A percentile compares a stretch with the other conserved stretches of the same genome.
Evolutionary conservation across 352 stramenopile species (phyloP).

Genomic region (Phytophthora citricola): DNA sequence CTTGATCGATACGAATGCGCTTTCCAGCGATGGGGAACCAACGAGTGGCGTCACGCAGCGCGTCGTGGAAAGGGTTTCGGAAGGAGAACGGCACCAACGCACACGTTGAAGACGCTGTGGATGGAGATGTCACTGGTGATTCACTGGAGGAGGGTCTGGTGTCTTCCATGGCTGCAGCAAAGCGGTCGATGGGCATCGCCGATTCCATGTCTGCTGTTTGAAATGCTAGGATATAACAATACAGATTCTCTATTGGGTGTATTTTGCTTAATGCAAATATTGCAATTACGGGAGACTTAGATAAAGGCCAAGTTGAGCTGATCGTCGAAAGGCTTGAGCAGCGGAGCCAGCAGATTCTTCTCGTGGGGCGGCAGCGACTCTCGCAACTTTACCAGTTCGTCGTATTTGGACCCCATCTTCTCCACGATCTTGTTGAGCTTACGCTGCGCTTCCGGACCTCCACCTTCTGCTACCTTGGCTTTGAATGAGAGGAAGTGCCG

Average conservation of each 20-base stretch:
- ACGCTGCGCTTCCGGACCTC: slow-evolving; percentile 58
- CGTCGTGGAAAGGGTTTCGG: slow-evolving; percentile 78
- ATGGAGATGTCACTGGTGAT: background rate
- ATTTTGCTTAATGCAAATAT: slow-evolving; percentile 32
- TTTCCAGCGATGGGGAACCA: slow-evolving; percentile 71
- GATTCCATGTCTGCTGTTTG: slow-evolving; percentile 11
- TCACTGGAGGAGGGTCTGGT: slow-evolving; percentile 3
- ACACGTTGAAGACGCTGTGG: slow-evolving; percentile 10
- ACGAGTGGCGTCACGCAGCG: slow-evolving; percentile 65
- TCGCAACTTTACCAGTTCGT: slow-evolving; percentile 84
- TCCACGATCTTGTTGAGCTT: slow-evolving; percentile 89
- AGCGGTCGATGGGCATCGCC: background rate
- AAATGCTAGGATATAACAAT: slow-evolving; percentile 11
- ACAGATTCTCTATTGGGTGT: slow-evolving; percentile 27
- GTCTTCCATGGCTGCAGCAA: slow-evolving; percentile 29
- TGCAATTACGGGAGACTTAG: slow-evolving; percentile 43
- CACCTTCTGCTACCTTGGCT: slow-evolving; percentile 61
- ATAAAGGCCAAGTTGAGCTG: slow-evolving; percentile 91
- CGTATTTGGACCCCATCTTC: slow-evolving; percentile 90
- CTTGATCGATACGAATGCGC: slow-evolving; percentile 73
- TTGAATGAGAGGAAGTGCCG: slow-evolving; percentile 89
- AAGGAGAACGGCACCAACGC: slow-evolving; percentile 79
- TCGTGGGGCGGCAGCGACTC: slow-evolving; percentile 83
- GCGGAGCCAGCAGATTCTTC: slow-evolving; percentile 79
- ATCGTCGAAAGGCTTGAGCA: slow-evolving; percentile 88